Percentiles rank a stretch among this genome's conserved stretches.
phyloP scores from a whole-genome alignment of 495 filamentous ascomycete species.

The Penicillium tannophilum region DNA sequence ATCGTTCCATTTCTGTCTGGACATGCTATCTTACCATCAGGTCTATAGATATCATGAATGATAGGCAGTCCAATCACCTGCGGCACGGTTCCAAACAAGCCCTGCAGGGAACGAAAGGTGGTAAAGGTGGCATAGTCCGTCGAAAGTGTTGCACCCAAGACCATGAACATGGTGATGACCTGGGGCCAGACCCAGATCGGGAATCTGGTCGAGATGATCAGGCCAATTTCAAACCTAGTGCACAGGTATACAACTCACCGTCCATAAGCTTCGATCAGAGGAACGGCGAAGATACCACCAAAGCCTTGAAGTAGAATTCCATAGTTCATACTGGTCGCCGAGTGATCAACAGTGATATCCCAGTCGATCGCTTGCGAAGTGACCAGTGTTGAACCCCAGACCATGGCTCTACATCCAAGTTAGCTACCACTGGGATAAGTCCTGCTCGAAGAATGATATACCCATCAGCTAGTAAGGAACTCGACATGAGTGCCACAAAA shows the following conservation, averaged over 20 bases:
- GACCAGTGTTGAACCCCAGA: slow-evolving; percentile 53
- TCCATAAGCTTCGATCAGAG: slow-evolving; percentile 51
- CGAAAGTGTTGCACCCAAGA: slow-evolving; percentile 49
- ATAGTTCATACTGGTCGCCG: slow-evolving; percentile 49
- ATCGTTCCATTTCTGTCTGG: neutral
- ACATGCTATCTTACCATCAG: slow-evolving; percentile 29
- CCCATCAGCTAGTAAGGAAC: slow-evolving; percentile 42
- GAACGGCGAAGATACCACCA: slow-evolving; percentile 55
- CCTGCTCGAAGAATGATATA: slow-evolving; percentile 14
- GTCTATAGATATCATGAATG: slow-evolving; percentile 49
- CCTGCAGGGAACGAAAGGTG: slow-evolving; percentile 54
- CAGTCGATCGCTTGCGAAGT: slow-evolving; percentile 51
- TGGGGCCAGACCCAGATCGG: slow-evolving; percentile 57
- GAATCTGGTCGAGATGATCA: slow-evolving; percentile 27
- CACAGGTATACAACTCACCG: slow-evolving; percentile 25
- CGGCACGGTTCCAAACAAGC: slow-evolving; percentile 49
- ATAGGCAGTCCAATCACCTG: slow-evolving; percentile 50
- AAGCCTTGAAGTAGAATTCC: slow-evolving; percentile 56
- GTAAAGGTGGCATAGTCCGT: slow-evolving; percentile 50
- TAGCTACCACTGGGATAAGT: neutral
- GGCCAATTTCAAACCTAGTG: neutral
- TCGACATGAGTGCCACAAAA: slow-evolving; percentile 40
- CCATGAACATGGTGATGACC: slow-evolving; percentile 48
- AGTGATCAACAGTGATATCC: slow-evolving; percentile 43
- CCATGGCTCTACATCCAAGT: slow-evolving; percentile 41